Percentiles rank a stretch among this genome's conserved stretches.
Conservation (phyloP, 73 alveolate species). For the Tetrahymena elliotti region DNA sequence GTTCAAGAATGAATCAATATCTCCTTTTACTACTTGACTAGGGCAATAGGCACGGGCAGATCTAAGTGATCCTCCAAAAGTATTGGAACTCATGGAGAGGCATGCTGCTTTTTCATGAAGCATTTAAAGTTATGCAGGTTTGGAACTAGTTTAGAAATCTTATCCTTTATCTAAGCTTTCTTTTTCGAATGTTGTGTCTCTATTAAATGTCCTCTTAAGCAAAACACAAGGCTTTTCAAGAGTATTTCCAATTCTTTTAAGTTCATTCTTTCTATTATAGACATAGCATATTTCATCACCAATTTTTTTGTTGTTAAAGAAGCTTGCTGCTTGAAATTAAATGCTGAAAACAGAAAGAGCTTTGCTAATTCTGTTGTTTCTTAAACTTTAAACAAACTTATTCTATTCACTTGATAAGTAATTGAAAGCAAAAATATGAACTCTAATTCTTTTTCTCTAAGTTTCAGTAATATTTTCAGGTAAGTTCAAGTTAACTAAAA, state of each 20-base stretch:
- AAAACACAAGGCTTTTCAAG: constrained; percentile 49
- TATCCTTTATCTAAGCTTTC: not conserved
- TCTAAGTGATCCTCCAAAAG: not conserved
- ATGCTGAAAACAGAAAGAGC: not conserved
- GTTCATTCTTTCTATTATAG: constrained; percentile 39
- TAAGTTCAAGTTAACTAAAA: not conserved
- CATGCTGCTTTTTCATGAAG: not conserved
- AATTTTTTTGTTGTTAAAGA: constrained; percentile 9
- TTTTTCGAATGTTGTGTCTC: constrained; percentile 20
- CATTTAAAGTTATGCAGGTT: not conserved
- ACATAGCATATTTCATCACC: constrained; percentile 55
- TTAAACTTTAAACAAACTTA: not conserved
- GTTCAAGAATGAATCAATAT: not conserved
- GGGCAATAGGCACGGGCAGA: not conserved
- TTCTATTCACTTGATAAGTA: not conserved
- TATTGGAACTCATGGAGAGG: not conserved
- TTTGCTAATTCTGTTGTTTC: not conserved
- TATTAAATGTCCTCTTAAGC: constrained; percentile 33
- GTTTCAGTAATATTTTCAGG: not conserved
- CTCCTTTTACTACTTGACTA: not conserved
- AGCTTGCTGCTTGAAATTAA: not conserved
- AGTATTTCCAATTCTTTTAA: constrained; percentile 54
- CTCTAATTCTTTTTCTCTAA: not conserved
- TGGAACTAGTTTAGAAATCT: not conserved
- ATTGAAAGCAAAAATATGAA: not conserved